phyloP scores from a whole-genome alignment of 768 basidiomycete genomes.

The Suillus occidentalis region DNA sequence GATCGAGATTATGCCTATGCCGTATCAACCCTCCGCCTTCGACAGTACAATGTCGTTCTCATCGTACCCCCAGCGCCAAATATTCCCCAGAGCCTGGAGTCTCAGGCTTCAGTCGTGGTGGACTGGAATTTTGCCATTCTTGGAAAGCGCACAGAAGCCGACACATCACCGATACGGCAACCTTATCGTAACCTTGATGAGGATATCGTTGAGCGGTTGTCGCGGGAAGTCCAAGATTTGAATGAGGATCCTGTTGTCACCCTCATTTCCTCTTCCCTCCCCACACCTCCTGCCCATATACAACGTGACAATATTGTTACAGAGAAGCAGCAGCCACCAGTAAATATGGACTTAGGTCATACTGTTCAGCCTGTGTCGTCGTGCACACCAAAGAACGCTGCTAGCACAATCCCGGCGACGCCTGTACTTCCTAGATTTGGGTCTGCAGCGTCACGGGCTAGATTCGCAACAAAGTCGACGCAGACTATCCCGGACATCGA shows the following conservation, averaged over 20 bases:
- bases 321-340: constrained; percentile 23
- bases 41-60: constrained; percentile 53
- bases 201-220: constrained; percentile 18
- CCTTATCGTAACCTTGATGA: constrained; percentile 26
- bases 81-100: constrained; percentile 46
- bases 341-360: neutral
- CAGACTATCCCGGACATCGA: constrained; percentile 11
- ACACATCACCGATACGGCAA: constrained; percentile 20
- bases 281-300: neutral
- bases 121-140: constrained; percentile 50
- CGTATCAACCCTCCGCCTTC: constrained; percentile 53
- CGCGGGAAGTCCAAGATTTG: constrained; percentile 20
- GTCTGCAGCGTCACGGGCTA: constrained; percentile 17
- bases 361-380: neutral
- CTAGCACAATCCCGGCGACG: constrained; percentile 17
- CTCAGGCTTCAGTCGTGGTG: constrained; percentile 52
- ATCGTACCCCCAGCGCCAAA: constrained; percentile 40
- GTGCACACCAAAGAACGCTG: constrained; percentile 11
- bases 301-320: constrained; percentile 16
- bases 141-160: constrained; percentile 24
- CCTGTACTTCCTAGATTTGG: constrained; percentile 18
- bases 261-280: constrained; percentile 6
- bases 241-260: constrained; percentile 15
- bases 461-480: constrained; percentile 13
- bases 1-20: constrained; percentile 70